phyloP scores from a whole-genome alignment of 2,329 filamentous ascomycete species.

The Hypoxylon sp. region DNA sequence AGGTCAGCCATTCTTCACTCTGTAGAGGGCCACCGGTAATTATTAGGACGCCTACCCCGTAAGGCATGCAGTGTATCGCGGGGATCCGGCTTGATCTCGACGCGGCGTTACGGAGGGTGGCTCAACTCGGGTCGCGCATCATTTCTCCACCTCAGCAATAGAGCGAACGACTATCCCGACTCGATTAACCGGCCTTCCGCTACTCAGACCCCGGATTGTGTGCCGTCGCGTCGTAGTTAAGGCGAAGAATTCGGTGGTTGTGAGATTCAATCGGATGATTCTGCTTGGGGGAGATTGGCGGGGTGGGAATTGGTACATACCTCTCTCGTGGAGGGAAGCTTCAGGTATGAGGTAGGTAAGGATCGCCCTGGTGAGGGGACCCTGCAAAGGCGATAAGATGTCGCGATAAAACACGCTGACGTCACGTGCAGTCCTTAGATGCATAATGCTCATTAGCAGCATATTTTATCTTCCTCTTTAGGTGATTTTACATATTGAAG shows the following conservation, averaged over 20 bases:
- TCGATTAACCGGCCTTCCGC: too few species aligned
- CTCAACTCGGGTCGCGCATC: conserved; percentile 33
- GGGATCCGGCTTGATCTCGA: conserved; percentile 25
- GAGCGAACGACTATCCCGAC: background rate
- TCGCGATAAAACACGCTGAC: conserved; percentile 19
- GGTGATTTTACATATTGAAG: too few species aligned
- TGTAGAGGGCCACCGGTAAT: background rate
- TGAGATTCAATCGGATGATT: background rate
- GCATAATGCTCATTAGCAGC: conserved; percentile 7
- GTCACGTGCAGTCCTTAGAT: conserved; percentile 32
- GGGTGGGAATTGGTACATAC: background rate
- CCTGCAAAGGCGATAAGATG: conserved; percentile 9
- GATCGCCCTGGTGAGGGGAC: background rate
- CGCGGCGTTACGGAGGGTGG: conserved; percentile 29
- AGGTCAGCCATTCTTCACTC: conserved; percentile 46
- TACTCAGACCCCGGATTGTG: background rate
- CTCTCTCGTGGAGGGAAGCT: background rate
- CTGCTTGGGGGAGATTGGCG: background rate
- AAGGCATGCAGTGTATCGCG: conserved; percentile 16
- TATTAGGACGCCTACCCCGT: conserved; percentile 3
- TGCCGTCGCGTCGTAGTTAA: conserved; percentile 2
- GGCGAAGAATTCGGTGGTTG: background rate
- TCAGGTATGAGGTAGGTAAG: background rate
- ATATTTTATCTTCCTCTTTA: background rate
- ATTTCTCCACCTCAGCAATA: conserved; percentile 18